phyloP scores from a whole-genome alignment of 1,284 basidiomycete species.

The Leccinum pachyderme region DNA sequence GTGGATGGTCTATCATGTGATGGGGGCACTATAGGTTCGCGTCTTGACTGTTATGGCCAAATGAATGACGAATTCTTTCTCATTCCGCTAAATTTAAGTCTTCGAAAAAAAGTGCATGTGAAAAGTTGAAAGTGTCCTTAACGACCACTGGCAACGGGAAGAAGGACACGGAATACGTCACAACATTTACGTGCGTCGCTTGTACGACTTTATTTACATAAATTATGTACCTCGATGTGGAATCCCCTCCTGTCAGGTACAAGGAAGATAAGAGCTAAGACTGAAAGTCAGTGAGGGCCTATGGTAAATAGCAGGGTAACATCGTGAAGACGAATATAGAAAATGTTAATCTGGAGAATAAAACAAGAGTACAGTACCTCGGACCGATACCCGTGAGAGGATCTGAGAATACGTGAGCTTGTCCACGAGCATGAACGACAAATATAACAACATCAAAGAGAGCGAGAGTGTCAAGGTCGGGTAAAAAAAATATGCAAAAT shows the following conservation, averaged over 20 bases:
- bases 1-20: neutral
- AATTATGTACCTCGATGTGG: neutral
- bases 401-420: neutral
- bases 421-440: neutral
- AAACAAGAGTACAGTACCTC: neutral
- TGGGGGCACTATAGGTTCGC: neutral
- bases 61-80: neutral
- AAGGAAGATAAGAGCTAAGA: neutral
- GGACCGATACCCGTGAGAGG: neutral
- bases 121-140: neutral
- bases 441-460: neutral
- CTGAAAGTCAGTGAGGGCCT: neutral
- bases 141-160: neutral
- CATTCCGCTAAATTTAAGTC: neutral
- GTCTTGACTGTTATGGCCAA: neutral
- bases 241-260: neutral
- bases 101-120: neutral
- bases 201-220: neutral
- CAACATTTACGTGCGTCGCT: neutral
- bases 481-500: neutral
- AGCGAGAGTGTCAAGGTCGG: neutral
- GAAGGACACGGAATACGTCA: neutral
- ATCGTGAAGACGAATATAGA: slow-evolving; percentile 4
- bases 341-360: neutral
- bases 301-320: neutral